Evolutionary conservation across 2,329 filamentous ascomycete genomes (phyloP).

Genomic region (Neofusicoccum sp.): DNA sequence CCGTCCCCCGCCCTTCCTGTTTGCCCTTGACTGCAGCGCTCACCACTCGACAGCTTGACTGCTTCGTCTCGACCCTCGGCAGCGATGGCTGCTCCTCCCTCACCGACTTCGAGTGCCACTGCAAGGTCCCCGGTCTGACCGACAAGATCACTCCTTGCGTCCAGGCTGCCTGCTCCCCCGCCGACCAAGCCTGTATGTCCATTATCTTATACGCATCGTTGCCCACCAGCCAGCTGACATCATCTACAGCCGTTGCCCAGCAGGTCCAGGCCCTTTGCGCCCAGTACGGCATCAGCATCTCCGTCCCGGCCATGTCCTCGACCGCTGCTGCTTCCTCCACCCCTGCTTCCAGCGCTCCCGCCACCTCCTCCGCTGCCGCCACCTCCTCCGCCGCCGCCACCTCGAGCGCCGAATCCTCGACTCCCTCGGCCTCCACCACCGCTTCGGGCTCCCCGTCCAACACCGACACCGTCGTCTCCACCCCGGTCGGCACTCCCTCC

Average conservation of each 20-base stretch:
- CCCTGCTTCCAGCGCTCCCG: constrained; percentile 11
- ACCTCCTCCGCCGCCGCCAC: neutral
- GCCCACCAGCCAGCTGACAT: neutral
- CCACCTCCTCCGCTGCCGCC: neutral
- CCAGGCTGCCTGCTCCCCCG: constrained; percentile 38
- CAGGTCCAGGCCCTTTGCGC: constrained; percentile 34
- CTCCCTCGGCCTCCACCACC: neutral
- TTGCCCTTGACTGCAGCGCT: constrained; percentile 2
- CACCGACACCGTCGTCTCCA: constrained; percentile 13
- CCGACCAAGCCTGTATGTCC: constrained; percentile 40
- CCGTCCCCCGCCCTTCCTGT: constrained; percentile 24
- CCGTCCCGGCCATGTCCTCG: constrained; percentile 25
- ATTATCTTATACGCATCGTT: neutral
- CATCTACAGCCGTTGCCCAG: constrained; percentile 24
- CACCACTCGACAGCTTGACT: constrained; percentile 41
- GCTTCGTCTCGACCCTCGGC: constrained; percentile 44
- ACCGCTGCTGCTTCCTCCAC: constrained; percentile 21
- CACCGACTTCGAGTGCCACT: constrained; percentile 52
- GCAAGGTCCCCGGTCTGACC: constrained; percentile 45
- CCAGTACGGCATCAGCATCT: constrained; percentile 31
- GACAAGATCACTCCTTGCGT: constrained; percentile 47
- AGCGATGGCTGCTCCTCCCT: constrained; percentile 46
- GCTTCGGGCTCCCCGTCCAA: neutral
- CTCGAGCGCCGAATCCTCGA: too few relatives aligned
- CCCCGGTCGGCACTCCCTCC: constrained; percentile 20